Percentiles rank a stretch among this genome's conserved stretches.
Conservation (phyloP, 2,329 filamentous ascomycete species). For the Bipolaris oryzae region DNA sequence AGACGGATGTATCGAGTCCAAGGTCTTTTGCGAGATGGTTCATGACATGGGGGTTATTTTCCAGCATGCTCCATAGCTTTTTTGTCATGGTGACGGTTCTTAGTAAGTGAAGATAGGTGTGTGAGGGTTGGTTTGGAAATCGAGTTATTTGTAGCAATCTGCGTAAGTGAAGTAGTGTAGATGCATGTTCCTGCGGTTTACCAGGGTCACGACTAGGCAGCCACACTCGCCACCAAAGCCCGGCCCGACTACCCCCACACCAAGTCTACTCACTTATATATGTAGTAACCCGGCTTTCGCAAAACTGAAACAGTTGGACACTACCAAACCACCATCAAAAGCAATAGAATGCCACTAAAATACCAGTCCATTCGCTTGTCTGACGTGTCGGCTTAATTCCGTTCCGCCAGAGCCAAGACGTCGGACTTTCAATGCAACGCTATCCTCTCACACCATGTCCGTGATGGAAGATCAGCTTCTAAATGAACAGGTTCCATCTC, state of each 20-base stretch:
- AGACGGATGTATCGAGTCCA: slow-evolving; percentile 50
- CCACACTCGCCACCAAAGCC: neutral
- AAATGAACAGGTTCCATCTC: neutral
- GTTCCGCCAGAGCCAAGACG: neutral
- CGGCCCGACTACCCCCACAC: slow-evolving; percentile 9
- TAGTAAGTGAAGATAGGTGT: neutral
- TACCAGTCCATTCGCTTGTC: too few relatives aligned
- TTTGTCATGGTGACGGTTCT: slow-evolving; percentile 27
- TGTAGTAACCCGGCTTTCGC: neutral
- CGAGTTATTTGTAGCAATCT: neutral
- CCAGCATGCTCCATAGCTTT: slow-evolving; percentile 38
- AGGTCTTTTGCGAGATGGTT: slow-evolving; percentile 57
- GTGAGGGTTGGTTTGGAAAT: neutral
- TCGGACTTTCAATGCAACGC: neutral
- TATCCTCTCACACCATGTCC: neutral
- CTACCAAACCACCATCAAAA: too few relatives aligned
- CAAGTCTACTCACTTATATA: neutral
- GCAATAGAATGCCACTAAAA: too few relatives aligned
- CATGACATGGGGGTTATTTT: slow-evolving; percentile 64
- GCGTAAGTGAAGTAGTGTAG: neutral
- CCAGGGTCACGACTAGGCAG: neutral
- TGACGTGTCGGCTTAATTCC: too few relatives aligned
- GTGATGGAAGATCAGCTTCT: neutral
- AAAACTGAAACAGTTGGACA: too few relatives aligned
- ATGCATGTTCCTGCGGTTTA: neutral